Evolutionary conservation across 1,139 yeast genomes (phyloP).

Genomic region (Hansenula anomala): DNA sequence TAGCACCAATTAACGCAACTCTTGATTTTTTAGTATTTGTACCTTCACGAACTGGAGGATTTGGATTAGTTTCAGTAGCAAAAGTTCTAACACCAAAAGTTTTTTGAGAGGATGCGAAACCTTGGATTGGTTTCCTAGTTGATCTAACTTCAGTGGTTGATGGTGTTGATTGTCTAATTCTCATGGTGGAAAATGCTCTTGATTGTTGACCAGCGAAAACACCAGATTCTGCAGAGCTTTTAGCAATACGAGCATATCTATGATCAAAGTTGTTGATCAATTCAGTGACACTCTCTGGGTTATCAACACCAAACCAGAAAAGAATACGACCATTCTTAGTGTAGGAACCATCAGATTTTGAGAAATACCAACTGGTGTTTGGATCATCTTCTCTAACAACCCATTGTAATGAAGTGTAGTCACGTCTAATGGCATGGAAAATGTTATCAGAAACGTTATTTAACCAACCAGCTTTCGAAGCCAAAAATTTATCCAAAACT

Average conservation of each 20-base stretch:
- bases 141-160: neutral
- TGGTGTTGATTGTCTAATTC: conserved; percentile 3
- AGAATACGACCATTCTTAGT: conserved; percentile 83
- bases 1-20: conserved; percentile 95
- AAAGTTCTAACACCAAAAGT: conserved; percentile 26
- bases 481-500: conserved; percentile 80
- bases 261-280: conserved; percentile 63
- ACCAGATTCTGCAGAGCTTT: conserved; percentile 26
- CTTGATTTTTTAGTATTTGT: conserved; percentile 53
- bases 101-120: conserved; percentile 10
- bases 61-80: conserved; percentile 52
- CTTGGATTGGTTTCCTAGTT: conserved; percentile 5
- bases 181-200: conserved; percentile 28
- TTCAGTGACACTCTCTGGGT: conserved; percentile 56
- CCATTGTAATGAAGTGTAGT: conserved; percentile 77
- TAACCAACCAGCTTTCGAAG: conserved; percentile 92
- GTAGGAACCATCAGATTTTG: conserved; percentile 91
- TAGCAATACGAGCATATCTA: conserved; percentile 20
- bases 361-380: conserved; percentile 88
- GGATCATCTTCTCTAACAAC: conserved; percentile 85
- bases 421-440: conserved; percentile 76
- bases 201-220: conserved; percentile 35
- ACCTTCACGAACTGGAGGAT: conserved; percentile 65
- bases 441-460: conserved; percentile 95
- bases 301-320: conserved; percentile 90